These are phyloP conservation scores for Arthrobotrys megalospora DNA, from an alignment of 2,329 filamentous ascomycete genomes.

Conservation along the genomic window DNA sequence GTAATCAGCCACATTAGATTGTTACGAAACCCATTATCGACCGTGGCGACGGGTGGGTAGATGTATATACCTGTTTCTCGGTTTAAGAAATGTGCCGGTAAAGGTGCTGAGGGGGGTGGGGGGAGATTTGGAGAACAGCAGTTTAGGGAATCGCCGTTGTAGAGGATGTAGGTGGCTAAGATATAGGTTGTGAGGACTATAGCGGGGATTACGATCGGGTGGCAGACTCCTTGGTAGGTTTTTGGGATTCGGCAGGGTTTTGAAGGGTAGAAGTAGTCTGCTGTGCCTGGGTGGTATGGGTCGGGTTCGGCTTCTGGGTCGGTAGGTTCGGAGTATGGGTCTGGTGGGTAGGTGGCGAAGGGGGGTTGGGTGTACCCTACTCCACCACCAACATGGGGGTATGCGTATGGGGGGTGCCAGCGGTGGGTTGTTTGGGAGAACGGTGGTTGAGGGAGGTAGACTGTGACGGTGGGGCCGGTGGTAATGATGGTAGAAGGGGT, in stretches of 20 bases:
- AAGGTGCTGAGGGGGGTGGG: not conserved
- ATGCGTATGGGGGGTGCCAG: not conserved
- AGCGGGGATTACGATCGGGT: conserved; percentile 49
- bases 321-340: not conserved
- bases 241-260: conserved; percentile 49
- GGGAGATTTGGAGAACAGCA: not conserved
- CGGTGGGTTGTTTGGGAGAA: not conserved
- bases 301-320: not conserved
- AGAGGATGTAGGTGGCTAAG: conserved; percentile 35
- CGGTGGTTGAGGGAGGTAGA: not conserved
- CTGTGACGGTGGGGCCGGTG: conserved; percentile 6
- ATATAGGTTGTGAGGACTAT: conserved; percentile 41
- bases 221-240: conserved; percentile 43
- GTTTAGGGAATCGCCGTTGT: conserved; percentile 12
- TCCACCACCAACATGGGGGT: not conserved
- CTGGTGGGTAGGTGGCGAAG: not conserved
- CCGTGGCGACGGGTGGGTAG: not conserved
- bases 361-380: not conserved
- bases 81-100: too few relatives aligned
- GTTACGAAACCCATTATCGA: not conserved
- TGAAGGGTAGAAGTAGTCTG: not conserved
- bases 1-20: conserved; percentile 1
- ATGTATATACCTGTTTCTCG: not conserved
- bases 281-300: too few relatives aligned
- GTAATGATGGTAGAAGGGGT: conserved; percentile 7